Conservation (phyloP, 352 stramenopile species). For the Phytophthora tubulina region DNA sequence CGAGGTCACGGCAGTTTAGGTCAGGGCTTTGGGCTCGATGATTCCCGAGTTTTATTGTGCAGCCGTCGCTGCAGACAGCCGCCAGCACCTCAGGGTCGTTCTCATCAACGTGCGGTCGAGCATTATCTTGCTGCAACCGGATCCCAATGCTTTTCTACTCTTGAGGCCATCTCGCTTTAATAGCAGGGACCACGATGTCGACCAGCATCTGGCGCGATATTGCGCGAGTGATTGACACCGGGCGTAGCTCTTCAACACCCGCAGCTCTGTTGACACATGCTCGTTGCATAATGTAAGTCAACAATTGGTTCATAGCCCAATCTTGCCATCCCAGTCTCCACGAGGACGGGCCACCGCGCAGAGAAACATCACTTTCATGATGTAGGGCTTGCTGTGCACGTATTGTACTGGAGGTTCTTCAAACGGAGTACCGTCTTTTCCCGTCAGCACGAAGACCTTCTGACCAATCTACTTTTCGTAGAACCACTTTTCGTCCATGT, state of each 20-base stretch:
- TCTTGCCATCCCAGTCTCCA: constrained; percentile 6
- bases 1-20: constrained; percentile 13
- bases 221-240: background rate
- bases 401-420: constrained; percentile 3
- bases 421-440: background rate
- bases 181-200: constrained; percentile 3
- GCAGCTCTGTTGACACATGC: background rate
- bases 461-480: constrained; percentile 12
- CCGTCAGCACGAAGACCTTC: constrained; percentile 14
- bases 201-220: constrained; percentile 8
- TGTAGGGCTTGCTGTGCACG: constrained; percentile 9
- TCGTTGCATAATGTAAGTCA: background rate
- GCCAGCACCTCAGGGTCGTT: constrained; percentile 6
- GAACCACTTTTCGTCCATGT: constrained; percentile 17
- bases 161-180: constrained; percentile 17
- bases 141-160: constrained; percentile 4
- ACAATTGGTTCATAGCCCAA: constrained; percentile 10
- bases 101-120: background rate
- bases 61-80: constrained; percentile 8
- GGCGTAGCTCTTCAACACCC: constrained; percentile 2
- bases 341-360: constrained; percentile 9
- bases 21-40: constrained; percentile 14
- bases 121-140: constrained; percentile 18
- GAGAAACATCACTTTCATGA: constrained; percentile 9
- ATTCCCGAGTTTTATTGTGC: constrained; percentile 5